phyloP scores from a whole-genome alignment of 1,284 basidiomycete genomes.

The Cryptococcus hybrid region DNA sequence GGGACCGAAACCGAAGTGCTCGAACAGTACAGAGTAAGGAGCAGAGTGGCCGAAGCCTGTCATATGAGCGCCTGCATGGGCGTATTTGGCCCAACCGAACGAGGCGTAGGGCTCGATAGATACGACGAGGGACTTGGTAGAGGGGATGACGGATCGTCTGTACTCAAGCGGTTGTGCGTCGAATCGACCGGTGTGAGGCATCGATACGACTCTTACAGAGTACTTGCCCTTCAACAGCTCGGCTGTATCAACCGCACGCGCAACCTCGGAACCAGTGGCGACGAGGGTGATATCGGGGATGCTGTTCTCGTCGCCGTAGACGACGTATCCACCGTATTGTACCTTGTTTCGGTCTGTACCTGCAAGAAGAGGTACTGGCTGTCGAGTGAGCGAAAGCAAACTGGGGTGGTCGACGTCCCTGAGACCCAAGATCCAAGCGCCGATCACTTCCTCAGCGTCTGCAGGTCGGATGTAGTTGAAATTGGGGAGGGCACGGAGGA shows the following conservation, averaged over 20 bases:
- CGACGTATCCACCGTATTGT: constrained; percentile 32
- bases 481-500: constrained; percentile 40
- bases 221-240: constrained; percentile 16
- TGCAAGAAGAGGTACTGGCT: constrained; percentile 34
- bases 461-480: constrained; percentile 43
- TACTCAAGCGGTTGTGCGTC: constrained; percentile 33
- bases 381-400: constrained; percentile 33
- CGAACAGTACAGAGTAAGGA: constrained; percentile 32
- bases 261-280: constrained; percentile 37
- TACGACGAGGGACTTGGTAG: constrained; percentile 28
- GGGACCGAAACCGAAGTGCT: constrained; percentile 41
- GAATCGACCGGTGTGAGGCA: constrained; percentile 38
- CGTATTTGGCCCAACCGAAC: constrained; percentile 44
- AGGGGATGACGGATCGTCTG: constrained; percentile 26
- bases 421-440: constrained; percentile 34
- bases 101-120: constrained; percentile 41
- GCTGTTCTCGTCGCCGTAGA: constrained; percentile 15
- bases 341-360: constrained; percentile 34
- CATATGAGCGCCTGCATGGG: constrained; percentile 42
- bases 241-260: constrained; percentile 32
- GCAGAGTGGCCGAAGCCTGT: constrained; percentile 41
- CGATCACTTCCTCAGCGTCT: constrained; percentile 43
- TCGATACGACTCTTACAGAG: constrained; percentile 38
- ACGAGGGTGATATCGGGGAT: constrained; percentile 37
- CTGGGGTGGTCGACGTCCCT: constrained; percentile 27